Evolutionary conservation across 1,284 basidiomycete genomes (phyloP), one percentile per base, ranked within the genome.

Genomic region (Apiotrichum gracile): DNA sequence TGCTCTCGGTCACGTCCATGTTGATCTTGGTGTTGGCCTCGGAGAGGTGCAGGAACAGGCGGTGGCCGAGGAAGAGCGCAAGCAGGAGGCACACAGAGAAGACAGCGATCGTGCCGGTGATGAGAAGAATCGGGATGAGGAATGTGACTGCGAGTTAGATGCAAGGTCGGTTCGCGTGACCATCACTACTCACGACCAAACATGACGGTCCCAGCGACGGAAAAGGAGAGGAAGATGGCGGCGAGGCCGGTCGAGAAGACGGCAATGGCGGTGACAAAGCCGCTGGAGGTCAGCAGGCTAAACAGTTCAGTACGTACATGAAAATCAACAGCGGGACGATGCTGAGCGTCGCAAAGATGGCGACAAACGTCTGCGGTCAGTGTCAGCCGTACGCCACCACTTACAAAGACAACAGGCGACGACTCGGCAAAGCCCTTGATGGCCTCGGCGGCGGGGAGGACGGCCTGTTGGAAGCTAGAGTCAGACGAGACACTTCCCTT

Each of bases 1-100:
- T n/a, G 37, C 40, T 26, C 13, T 17, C 39, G n/a, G 27, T 13
- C 17, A 38, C n/a, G 35, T 8, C 8, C 34, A 14, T 14, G 14
- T 35, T 41, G 39, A 29, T 12, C 6, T 43, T 14, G 31, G n/a
- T 40, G 17, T 38, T 25, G 16, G 49, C 40, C 6, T 42, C 27
- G 7, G 47, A n/a, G 29, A 70, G 31, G 58, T 70, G 64, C 33
- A 71, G 61, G 57, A 67, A 71, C 12, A 73, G 64, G 29, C 70
- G 49, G 53, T 73, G 66, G 3, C 54, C 49, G 47, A 73, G 67
- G 63, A 73, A 73, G 27, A 70, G 61, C 35, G 51, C 45, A 5
- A 72, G 50, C 13, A 72, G 64, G 53, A 58, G 54, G 5, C 55
- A 33, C 19, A 70, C 59, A 16, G 61, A 51, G 33, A 52, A 29